A percentile compares a stretch with the other conserved stretches of the same genome.
Conservation (phyloP, 148 eudicot genomes). For the Polygonum maritimum region DNA sequence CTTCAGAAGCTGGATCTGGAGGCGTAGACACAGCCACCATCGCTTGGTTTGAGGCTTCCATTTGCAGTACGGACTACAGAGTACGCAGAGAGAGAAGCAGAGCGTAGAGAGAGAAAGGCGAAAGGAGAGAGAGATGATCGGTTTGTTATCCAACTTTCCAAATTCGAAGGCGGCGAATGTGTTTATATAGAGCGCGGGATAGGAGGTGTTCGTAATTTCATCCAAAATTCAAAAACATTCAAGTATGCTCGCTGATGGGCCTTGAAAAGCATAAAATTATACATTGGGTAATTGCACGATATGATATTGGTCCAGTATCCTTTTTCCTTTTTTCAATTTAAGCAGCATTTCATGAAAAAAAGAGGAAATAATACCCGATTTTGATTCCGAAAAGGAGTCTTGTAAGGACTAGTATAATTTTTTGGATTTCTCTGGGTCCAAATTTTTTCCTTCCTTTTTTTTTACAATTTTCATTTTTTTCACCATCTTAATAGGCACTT, state of each 20-base stretch:
- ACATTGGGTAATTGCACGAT: background rate
- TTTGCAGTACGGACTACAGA: background rate
- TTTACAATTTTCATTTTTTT: no score
- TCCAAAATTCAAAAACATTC: background rate
- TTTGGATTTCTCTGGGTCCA: no score
- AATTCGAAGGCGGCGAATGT: background rate
- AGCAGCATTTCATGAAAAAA: no score
- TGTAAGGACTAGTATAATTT: no score
- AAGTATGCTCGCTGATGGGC: background rate
- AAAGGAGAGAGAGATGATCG: background rate
- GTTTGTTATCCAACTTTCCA: background rate
- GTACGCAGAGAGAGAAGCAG: background rate
- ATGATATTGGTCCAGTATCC: background rate
- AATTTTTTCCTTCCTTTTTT: no score
- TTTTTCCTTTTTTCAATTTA: background rate
- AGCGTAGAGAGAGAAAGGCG: slow-evolving; percentile 17
- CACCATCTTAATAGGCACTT: no score
- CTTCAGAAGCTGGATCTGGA: slow-evolving; percentile 17
- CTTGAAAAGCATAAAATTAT: background rate
- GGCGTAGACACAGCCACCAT: slow-evolving; percentile 34
- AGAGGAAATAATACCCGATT: no score
- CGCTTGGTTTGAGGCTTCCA: slow-evolving; percentile 22
- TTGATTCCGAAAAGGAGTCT: no score
- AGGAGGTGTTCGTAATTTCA: background rate
- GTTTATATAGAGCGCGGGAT: background rate